phyloP scores from a whole-genome alignment of 371 early-diverging fungal genomes.

The Apophysomyces variabilis region DNA sequence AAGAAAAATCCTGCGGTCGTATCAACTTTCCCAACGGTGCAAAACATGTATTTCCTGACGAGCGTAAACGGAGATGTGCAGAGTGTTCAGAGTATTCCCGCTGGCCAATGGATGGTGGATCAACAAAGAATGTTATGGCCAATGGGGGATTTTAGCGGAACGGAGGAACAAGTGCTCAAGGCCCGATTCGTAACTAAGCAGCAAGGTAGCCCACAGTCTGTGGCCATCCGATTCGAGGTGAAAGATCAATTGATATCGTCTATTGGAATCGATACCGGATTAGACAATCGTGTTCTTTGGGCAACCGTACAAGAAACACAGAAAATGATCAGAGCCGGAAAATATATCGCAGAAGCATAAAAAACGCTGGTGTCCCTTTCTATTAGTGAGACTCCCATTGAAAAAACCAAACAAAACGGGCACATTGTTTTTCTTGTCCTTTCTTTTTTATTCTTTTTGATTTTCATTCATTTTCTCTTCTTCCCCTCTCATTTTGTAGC shows the following conservation, averaged over 20 bases:
- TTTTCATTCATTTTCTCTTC: no score
- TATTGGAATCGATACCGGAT: constrained; percentile 23
- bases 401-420: no score
- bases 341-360: constrained; percentile 42
- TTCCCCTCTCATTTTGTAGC: no score
- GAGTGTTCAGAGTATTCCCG: constrained; percentile 56
- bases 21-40: constrained; percentile 15
- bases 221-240: constrained; percentile 56
- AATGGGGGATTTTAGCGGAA: constrained; percentile 35
- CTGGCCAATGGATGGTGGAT: constrained; percentile 57
- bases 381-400: constrained; percentile 5
- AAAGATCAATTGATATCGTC: constrained; percentile 41
- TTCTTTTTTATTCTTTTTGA: no score
- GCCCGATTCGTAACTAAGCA: constrained; percentile 55
- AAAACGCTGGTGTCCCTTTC: neutral
- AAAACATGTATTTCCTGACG: constrained; percentile 52
- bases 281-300: constrained; percentile 26
- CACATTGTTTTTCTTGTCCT: no score
- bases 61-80: constrained; percentile 53
- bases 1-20: constrained; percentile 20
- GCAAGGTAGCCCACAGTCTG: constrained; percentile 49
- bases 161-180: constrained; percentile 44
- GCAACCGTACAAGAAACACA: constrained; percentile 22
- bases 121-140: constrained; percentile 61
- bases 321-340: constrained; percentile 34